Percentiles rank a stretch among this genome's conserved stretches.
Evolutionary conservation across 345 rosid genomes (phyloP).

Genomic region (Excoecaria cochinchinensis): DNA sequence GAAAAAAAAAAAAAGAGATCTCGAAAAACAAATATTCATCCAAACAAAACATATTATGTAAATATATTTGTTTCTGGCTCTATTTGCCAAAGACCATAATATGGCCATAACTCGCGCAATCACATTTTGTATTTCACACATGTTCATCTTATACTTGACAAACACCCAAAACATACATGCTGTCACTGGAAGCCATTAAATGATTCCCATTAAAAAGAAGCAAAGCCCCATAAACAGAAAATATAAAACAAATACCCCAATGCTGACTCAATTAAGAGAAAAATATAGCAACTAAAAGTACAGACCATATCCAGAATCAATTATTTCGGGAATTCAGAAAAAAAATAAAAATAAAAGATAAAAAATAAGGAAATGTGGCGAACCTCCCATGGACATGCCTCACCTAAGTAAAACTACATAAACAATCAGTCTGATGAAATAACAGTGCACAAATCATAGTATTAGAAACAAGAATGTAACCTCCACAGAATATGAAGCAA

Average conservation of each 20-base stretch:
- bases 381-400: neutral
- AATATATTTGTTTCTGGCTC: neutral
- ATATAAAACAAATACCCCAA: too few relatives aligned
- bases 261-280: too few relatives aligned
- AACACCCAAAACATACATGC: neutral
- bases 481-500: too few relatives aligned
- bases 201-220: neutral
- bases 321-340: neutral
- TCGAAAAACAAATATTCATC: neutral
- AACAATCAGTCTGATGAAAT: neutral
- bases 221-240: too few relatives aligned
- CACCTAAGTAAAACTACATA: neutral
- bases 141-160: neutral
- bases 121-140: neutral
- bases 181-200: neutral
- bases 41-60: neutral
- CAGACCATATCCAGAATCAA: neutral
- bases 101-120: neutral
- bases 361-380: neutral
- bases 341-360: neutral
- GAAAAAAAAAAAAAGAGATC: neutral
- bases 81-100: neutral
- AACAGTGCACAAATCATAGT: too few relatives aligned
- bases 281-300: neutral
- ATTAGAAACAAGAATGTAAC: too few relatives aligned